Evolutionary conservation across 768 basidiomycete genomes (phyloP), one percentile per base, ranked within the genome.

Genomic region (Leccinum fibrillosum): DNA sequence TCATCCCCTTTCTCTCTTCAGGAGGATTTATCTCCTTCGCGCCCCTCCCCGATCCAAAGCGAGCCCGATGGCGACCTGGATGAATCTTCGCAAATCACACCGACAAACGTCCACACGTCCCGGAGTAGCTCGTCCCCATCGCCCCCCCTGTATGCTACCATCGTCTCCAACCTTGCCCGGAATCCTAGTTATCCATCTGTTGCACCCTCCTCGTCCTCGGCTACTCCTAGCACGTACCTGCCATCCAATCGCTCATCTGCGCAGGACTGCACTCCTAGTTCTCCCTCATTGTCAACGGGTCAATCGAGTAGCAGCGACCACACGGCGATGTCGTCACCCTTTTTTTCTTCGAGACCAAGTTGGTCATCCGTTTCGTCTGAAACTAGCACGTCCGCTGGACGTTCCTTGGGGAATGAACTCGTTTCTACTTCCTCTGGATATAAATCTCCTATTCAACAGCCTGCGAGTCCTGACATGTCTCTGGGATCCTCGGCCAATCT

Each of bases 1-100:
- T 66, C 73, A 23, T 67, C 72, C 1, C 57, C 57, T 25, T 48
- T 54, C 49, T 61, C 57, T 50, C 9, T 55, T 1, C 48, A 54
- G 2, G 65, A 74, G n/a, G 73, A 77, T 48, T 42, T 66, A 3
- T 45, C 72, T 15, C 70, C 73, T 5, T 64, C 62, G 39, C 61
- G 62, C 21, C 51, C 72, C 13, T 61, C 65, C 4, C 54, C 35
- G 17, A 66, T 65, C 49, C 63, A 66, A 53, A 65, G 58, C 19
- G 66, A 54, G 34, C 21, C 26, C 8, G 50, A 61, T 28, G 53
- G 49, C 8, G 62, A 52, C n/a, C 26, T 45, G 13, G 35, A 21
- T 30, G 63, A 65, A 13, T 12, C 34, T 25, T 4, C 39, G 19
- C 62, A 32, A 51, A 49, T 52, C 39, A 39, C 55, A 0, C 10